Conservation (phyloP, 257 asterid species). For the Petrea volubilis region DNA sequence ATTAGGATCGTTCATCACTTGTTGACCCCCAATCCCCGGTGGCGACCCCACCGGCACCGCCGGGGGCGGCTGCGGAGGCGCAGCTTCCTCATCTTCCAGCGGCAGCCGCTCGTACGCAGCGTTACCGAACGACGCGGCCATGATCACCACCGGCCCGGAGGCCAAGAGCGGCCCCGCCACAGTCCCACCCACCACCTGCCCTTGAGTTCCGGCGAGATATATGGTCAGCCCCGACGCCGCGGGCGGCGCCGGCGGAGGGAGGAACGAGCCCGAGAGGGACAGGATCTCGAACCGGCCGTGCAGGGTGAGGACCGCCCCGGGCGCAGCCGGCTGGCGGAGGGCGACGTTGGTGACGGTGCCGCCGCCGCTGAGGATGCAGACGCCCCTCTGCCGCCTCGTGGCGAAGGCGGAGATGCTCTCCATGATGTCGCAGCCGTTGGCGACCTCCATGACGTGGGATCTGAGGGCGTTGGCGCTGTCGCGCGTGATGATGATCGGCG, state of each 20-base stretch:
- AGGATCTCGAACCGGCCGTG: conserved; percentile 58
- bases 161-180: conserved; percentile 52
- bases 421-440: conserved; percentile 44
- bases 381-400: conserved; percentile 53
- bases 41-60: no score
- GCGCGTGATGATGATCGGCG: conserved; percentile 54
- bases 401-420: conserved; percentile 53
- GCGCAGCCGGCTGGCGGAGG: conserved; percentile 48
- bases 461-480: conserved; percentile 63
- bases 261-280: conserved; percentile 58
- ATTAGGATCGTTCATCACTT: conserved; percentile 40
- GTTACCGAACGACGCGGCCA: conserved; percentile 58
- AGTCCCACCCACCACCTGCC: conserved; percentile 54
- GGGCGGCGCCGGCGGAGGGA: conserved; percentile 52
- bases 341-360: conserved; percentile 55
- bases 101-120: conserved; percentile 61
- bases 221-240: conserved; percentile 48
- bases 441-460: conserved; percentile 55
- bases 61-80: conserved; percentile 18
- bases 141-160: conserved; percentile 53
- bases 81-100: conserved; percentile 41
- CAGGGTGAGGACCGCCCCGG: conserved; percentile 41
- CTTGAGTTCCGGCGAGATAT: conserved; percentile 52
- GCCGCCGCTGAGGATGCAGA: conserved; percentile 48
- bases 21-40: conserved; percentile 32